Base-by-base conservation (phyloP, 1,284 basidiomycete genomes). In the Heterobasidion parviporum region DNA sequence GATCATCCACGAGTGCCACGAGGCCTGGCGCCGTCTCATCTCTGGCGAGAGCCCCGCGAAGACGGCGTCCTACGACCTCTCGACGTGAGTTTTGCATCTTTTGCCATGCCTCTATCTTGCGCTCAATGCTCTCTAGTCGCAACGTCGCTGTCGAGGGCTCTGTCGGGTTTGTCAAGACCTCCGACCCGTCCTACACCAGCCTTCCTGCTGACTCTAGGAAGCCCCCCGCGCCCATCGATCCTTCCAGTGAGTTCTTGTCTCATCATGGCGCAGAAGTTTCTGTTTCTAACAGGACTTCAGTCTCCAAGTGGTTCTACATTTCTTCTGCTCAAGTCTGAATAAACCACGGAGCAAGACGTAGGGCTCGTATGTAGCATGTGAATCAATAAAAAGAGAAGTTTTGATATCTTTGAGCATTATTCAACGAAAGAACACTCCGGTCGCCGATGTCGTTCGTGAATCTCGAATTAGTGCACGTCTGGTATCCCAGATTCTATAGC, bases 1-100 rank as follows among this genome's bases (percentile, higher is more conserved):
- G 76, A 95, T 99, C 75, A 90, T 99, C 68, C 93, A 96, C 74
- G 97, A 99, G 75, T 96, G 93, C 77, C 90, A 99, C 73, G 96
- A 98, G 74, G 92, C 96, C 50, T 99, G 97, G 97, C 93, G 94
- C 70, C 91, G 92, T 69, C 85, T 99, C 66, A 81, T 95, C 70
- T 75, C 74, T 58, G 94, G 94, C 61, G 92, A 98, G 64, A 76
- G 69, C 56, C 79, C 85, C 49, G 82, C 86, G 59, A 87, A 86
- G 75, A 87, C 86, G 18, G 64, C 82, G 49, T 71, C 71, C 52
- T 88, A 89, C 70, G 88, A 92, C 57, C 70, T 95, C 59, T 85
- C 88, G 58, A 92, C 92, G 92, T 94, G 67, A 57, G 89, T 76
- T 33, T 33, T 48, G 44, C 50, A 6, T 50, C 38, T 48, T n/a